Percentiles rank a stretch among this genome's conserved stretches.
phyloP scores from a whole-genome alignment of 305 asterid genomes.

The Solanum hybrid region DNA sequence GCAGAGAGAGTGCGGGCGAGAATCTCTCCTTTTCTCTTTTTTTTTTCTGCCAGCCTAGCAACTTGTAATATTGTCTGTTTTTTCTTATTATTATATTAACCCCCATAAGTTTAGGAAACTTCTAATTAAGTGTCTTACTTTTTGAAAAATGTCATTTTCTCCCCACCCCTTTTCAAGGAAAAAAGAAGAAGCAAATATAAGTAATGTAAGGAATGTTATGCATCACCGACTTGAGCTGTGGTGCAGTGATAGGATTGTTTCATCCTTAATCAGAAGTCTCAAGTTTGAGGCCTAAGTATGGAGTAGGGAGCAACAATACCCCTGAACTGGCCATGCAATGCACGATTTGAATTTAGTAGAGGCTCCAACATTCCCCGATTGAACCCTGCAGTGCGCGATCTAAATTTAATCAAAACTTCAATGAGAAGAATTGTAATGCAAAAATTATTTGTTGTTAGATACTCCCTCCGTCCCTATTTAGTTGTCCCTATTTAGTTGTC shows the following conservation, averaged over 20 bases:
- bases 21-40: slow-evolving; percentile 2
- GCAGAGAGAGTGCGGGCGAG: slow-evolving; percentile 5
- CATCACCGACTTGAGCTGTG: neutral
- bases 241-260: too few relatives aligned
- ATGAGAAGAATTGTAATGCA: neutral
- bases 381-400: too few relatives aligned
- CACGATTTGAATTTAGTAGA: neutral
- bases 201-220: neutral
- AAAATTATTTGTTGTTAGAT: neutral
- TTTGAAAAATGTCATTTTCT: neutral
- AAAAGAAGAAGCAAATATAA: neutral
- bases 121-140: neutral
- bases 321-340: neutral
- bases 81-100: neutral
- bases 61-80: neutral
- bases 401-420: too few relatives aligned
- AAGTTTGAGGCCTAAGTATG: too few relatives aligned
- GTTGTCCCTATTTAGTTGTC: too few relatives aligned
- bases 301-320: too few relatives aligned
- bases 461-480: too few relatives aligned
- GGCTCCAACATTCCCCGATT: neutral
- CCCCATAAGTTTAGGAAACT: neutral
- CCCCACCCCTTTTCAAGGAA: neutral
- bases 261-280: too few relatives aligned
- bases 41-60: neutral